Base-by-base conservation (phyloP, 2,329 filamentous ascomycete species). In the Stagonosporopsis chrysanthemi region DNA sequence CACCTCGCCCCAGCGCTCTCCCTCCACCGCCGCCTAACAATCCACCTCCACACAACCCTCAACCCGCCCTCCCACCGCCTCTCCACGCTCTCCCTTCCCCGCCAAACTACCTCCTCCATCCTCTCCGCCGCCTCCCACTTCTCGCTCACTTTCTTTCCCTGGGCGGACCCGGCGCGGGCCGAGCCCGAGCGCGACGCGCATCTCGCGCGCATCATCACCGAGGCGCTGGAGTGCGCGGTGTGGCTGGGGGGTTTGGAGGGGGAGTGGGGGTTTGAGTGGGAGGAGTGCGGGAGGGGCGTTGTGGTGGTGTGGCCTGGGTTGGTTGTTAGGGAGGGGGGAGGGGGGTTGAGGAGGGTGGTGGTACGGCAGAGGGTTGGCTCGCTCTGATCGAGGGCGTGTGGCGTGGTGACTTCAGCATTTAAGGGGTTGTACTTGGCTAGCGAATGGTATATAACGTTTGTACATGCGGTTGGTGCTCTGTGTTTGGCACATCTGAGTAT, bases 61-160 rank as follows among this genome's bases (percentile, higher is more conserved):
- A 44, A 57, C 56, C 8, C 52, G 2, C 26, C 11, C 33, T 57
- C 43, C 2, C 42, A 9, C 40, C 53, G 41, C 9, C 47, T 51
- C 29, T 56, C 53, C 11, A 24, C 52, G 0, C 38, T 56, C 1
- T 52, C 54, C 1, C 9, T 58, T 44, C 36, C 29, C 39, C 48
- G 53, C n/a, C 31, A 48, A 19, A 56, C 23, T 24, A 56, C 29
- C 52, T 66, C 68, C 11, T 59, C 64, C n/a, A 66, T 70, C 9
- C 67, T 66, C 33, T 70, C 74, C 65, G 70, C 71, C n/a, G 72
- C 73, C 1, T 70, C 73, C 46, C 68, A 72, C 54, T 75, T 75
- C 57, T 62, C 66, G 4, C 62, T 75, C 5, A 69, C 70, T 0
- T 75, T 75, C 60, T 75, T 75, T 44, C 70, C 72, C 1, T 75